Evolutionary conservation across 1,284 basidiomycete species (phyloP), one percentile per base, ranked within the genome.

Genomic region (Austroboletus novae-zelandiae): DNA sequence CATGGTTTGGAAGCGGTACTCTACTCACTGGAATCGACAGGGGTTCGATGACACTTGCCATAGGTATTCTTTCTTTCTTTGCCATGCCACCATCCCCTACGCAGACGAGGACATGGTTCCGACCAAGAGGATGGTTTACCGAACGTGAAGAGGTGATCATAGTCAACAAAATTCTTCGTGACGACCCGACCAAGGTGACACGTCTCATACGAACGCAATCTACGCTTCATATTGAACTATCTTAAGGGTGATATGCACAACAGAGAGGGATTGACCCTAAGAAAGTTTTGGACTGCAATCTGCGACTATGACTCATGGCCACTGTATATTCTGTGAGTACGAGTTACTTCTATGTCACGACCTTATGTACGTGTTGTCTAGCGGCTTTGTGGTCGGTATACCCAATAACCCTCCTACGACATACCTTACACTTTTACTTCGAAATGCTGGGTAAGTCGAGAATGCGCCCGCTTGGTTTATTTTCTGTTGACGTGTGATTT

Each of bases 251-350:
- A 81, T 56, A 90, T 90, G 87, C 86, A 91, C 69, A 91, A 91
- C 56, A 80, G 87, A 15, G 77, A 90, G 65, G 82, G 81, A 1
- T 64, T 89, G 27, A 72, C 76, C 0, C 37, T 77, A 20, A 76
- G 71, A 56, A 76, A 77, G 45, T 70, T 88, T n/a, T 83, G 76
- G 73, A 65, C 61, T 15, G 77, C 80, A 1, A 54, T 87, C 4
- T 74, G 71, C 32, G 84, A 89, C 61, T 86, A 79, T 59, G 78
- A 83, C 54, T 67, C 88, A 52, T 89, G 85, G 83, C 86, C 85
- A 0, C 55, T 88, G 23, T 88, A 87, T 56, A 67, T 82, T 9
- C 64, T 84, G 64, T 80, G 69, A 25, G 59, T 13, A 20, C 15
- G 29, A 15, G 13, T 9, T 11, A 11, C 9, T 20, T 17, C 4